These are phyloP conservation scores for Sarcodon aspratus DNA, from an alignment of 768 basidiomycete genomes.

Conservation along the genomic window DNA sequence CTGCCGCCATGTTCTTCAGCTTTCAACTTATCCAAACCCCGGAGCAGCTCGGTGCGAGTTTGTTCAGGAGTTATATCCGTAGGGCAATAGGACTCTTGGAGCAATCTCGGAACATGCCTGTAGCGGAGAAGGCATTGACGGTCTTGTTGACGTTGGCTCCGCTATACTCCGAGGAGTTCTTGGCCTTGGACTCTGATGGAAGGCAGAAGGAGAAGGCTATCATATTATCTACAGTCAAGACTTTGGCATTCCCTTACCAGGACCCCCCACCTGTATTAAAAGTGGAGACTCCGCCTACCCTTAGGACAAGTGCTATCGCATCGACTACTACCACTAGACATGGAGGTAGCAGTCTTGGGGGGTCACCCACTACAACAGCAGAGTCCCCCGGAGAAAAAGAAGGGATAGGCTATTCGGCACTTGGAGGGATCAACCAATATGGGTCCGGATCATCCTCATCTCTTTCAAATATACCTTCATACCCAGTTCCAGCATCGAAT, in stretches of 20 bases:
- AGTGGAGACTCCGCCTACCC: constrained; percentile 39
- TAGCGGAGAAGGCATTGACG: constrained; percentile 66
- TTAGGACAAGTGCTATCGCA: constrained; percentile 7
- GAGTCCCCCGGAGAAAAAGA: neutral
- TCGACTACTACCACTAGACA: neutral
- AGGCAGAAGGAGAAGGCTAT: constrained; percentile 38
- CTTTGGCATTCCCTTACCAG: constrained; percentile 75
- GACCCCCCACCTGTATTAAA: constrained; percentile 49
- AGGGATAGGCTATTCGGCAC: neutral
- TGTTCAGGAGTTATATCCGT: constrained; percentile 67
- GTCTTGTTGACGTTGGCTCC: constrained; percentile 65
- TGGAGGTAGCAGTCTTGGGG: neutral
- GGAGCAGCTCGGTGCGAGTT: constrained; percentile 65
- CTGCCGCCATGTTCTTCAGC: constrained; percentile 86
- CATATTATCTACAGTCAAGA: constrained; percentile 56
- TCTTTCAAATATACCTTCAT: neutral
- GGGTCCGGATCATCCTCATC: neutral
- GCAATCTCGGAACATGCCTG: constrained; percentile 47
- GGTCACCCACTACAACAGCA: neutral
- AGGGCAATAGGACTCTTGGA: constrained; percentile 58
- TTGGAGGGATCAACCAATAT: neutral
- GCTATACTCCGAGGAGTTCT: constrained; percentile 58
- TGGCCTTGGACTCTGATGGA: constrained; percentile 37
- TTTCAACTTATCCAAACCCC: constrained; percentile 77
- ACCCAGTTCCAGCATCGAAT: too few relatives aligned